Base-by-base conservation (phyloP, 2,329 filamentous ascomycete species). In the Fusarium haematococcum region DNA sequence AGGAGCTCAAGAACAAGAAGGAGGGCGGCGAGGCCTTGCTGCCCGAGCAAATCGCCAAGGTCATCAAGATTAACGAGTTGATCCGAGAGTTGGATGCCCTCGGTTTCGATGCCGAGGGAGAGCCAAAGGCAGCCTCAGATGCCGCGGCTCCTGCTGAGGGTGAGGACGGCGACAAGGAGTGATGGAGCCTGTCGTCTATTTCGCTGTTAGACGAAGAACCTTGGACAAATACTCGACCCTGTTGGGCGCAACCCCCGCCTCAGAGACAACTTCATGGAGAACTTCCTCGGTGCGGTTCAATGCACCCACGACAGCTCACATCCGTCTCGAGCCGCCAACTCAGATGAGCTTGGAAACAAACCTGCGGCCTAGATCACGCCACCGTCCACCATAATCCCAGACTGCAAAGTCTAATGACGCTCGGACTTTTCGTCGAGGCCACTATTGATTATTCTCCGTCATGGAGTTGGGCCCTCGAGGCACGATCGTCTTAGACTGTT, bases 1-100 rank as follows among this genome's bases (percentile, higher is more conserved):
- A 92, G 77, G 97, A 98, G 3, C 87, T 99, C 63, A 93, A 95
- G 81, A 92, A 92, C 79, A 98, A 98, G 88, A 97, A 97, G 83
- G 94, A 97, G 27, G 92, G 91, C 65, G 97, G 97, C 23, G 93
- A 94, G 80, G 88, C 90, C 6, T 85, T 99, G 70, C 87, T 98
- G 30, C 96, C 95, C 0, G 97, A 99, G 85, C 97, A 99, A 85
- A 93, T 98, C 74, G 95, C 96, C 77, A 99, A 99, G 86, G 94
- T 99, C 65, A 97, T 98, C 82, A 97, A 97, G 84, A 98, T 99
- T 81, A 95, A 94, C 73, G 97, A 99, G 85, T 88, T 99, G 60
- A 92, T 98, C 67, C 90, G 95, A 14, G 95, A 98, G 81, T 85
- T 99, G 65, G 94, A 97, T 78, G 89, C 90, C 3, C 87, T 99